Conservation (phyloP, 257 asterid species). For the Solanum sitiens region DNA sequence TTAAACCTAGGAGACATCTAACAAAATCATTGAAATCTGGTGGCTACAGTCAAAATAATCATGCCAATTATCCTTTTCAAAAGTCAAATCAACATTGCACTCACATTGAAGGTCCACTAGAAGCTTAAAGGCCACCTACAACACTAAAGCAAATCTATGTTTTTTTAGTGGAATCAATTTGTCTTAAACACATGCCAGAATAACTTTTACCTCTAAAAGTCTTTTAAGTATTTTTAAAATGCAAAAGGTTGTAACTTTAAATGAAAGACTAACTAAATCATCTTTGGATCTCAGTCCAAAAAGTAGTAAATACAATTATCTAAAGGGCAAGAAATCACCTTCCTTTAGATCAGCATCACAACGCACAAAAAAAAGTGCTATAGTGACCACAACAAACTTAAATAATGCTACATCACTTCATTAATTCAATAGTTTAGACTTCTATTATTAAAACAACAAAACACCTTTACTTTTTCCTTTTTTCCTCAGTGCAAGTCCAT, state of each 20-base stretch:
- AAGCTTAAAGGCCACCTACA: not conserved
- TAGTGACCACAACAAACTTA: not conserved
- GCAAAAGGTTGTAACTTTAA: not conserved
- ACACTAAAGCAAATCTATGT: not conserved
- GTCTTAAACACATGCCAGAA: not conserved
- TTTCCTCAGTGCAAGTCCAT: not conserved
- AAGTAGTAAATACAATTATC: not conserved
- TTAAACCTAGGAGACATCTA: not conserved
- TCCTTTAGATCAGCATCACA: not conserved
- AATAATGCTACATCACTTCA: not conserved
- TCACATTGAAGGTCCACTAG: not conserved
- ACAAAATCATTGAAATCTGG: not conserved
- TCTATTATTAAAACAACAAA: not conserved
- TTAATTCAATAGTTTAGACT: not conserved
- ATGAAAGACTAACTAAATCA: not conserved
- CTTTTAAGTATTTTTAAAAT: not conserved
- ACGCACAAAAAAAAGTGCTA: not conserved
- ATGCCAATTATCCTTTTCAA: not conserved
- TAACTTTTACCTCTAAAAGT: not conserved
- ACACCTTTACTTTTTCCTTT: not conserved
- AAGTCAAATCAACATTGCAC: not conserved
- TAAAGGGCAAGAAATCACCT: not conserved
- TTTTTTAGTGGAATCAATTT: not conserved
- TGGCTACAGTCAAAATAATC: not conserved
- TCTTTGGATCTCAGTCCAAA: not conserved